These are phyloP conservation scores for Kluyveromyces sp. DNA, from an alignment of 1,139 yeast genomes.

Conservation along the genomic window DNA sequence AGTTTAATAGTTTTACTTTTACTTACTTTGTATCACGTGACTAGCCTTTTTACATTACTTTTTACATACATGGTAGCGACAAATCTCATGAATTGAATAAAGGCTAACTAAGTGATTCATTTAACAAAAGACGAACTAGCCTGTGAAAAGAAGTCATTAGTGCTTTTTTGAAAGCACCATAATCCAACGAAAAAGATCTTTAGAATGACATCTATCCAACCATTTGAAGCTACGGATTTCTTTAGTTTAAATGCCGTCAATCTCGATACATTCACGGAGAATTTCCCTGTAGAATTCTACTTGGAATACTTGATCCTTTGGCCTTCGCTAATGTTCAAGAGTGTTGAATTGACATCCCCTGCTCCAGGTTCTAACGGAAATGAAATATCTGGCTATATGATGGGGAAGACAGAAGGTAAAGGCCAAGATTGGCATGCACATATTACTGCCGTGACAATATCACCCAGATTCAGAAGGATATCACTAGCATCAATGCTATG, in stretches of 20 bases:
- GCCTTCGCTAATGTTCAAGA: conserved; percentile 86
- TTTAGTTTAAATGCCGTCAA: conserved; percentile 67
- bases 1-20: no score
- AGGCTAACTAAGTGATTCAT: no score
- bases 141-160: no score
- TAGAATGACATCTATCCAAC: conserved; percentile 34
- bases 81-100: no score
- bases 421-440: conserved; percentile 91
- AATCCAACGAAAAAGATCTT: background rate
- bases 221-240: conserved; percentile 81
- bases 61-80: no score
- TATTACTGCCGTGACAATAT: conserved; percentile 91
- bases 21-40: no score
- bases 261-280: conserved; percentile 83
- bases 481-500: conserved; percentile 77
- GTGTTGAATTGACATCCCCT: conserved; percentile 35
- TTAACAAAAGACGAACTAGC: no score
- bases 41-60: no score
- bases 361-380: conserved; percentile 18
- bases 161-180: no score
- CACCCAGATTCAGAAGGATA: conserved; percentile 71
- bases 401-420: conserved; percentile 93
- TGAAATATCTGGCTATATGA: conserved; percentile 65
- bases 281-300: conserved; percentile 77
- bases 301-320: conserved; percentile 74